Percentiles rank a stretch among this genome's conserved stretches.
Evolutionary conservation across 352 stramenopile genomes (phyloP).

Genomic region (Globisporangium perplexum): DNA sequence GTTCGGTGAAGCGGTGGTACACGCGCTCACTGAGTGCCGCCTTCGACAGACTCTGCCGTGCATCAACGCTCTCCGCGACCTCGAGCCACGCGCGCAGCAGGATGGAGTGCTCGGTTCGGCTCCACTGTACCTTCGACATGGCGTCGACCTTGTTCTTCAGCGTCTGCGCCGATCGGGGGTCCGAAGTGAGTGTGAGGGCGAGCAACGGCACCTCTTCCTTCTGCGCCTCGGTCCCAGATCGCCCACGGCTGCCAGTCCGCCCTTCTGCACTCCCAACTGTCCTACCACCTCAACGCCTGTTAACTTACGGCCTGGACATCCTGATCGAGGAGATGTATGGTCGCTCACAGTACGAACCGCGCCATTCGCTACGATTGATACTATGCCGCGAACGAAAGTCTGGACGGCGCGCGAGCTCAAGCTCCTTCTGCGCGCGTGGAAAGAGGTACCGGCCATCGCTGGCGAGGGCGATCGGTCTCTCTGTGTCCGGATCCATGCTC

Average conservation of each 20-base stretch:
- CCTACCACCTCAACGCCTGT: too few relatives aligned
- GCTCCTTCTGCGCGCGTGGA: conserved; percentile 5
- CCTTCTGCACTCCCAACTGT: too few relatives aligned
- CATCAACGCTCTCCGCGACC: background rate
- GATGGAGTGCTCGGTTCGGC: background rate
- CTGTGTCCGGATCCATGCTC: conserved; percentile 2
- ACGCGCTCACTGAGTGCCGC: background rate
- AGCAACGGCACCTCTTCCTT: background rate
- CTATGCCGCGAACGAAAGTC: background rate
- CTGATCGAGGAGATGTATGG: too few relatives aligned
- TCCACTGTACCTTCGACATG: background rate
- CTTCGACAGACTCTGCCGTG: background rate
- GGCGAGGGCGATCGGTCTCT: background rate
- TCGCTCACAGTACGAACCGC: too few relatives aligned
- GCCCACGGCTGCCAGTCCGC: too few relatives aligned
- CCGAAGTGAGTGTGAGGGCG: background rate
- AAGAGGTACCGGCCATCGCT: background rate
- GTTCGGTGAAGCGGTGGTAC: background rate
- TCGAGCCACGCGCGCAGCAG: conserved; percentile 4
- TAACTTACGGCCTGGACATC: too few relatives aligned
- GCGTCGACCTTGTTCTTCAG: background rate
- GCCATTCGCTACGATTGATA: too few relatives aligned
- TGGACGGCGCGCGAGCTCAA: background rate
- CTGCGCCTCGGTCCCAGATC: too few relatives aligned
- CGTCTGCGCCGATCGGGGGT: too few relatives aligned